These are phyloP conservation scores for Salix caprea DNA, from an alignment of 345 rosid species.

Conservation along the genomic window DNA sequence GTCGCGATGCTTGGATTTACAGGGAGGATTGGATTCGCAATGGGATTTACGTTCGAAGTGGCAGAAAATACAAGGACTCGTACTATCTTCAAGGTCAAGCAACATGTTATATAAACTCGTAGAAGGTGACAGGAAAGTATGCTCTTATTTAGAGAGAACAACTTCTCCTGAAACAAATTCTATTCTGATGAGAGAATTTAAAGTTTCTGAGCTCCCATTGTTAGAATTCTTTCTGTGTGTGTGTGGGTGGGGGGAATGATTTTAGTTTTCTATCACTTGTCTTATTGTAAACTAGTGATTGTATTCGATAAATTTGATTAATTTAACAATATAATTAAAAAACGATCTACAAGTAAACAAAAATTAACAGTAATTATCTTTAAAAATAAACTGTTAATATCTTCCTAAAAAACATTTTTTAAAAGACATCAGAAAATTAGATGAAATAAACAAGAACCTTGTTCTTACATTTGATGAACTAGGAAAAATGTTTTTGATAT, in stretches of 20 bases:
- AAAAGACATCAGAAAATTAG: too few species aligned
- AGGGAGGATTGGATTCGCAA: conserved; percentile 78
- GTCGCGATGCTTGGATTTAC: conserved; percentile 89
- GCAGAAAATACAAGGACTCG: conserved; percentile 88
- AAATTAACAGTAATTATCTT: too few species aligned
- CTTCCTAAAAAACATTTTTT: too few species aligned
- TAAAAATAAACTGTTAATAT: too few species aligned
- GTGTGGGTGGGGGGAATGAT: neutral
- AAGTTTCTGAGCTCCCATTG: neutral
- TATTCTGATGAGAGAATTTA: neutral
- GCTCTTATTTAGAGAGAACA: neutral
- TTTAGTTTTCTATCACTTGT: too few species aligned
- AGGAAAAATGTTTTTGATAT: too few species aligned
- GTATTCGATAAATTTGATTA: too few species aligned
- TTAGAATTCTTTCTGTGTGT: neutral
- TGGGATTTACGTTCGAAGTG: conserved; percentile 70
- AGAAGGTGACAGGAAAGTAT: neutral
- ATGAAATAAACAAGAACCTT: too few species aligned
- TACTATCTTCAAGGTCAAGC: conserved; percentile 81
- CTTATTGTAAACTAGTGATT: too few species aligned
- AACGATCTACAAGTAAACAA: too few species aligned
- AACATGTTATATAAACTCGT: conserved; percentile 61
- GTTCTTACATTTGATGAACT: too few species aligned
- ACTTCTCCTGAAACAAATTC: neutral
- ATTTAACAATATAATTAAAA: too few species aligned